Base-by-base conservation (phyloP, 2,329 filamentous ascomycete species). In the Myriangium duriaei region DNA sequence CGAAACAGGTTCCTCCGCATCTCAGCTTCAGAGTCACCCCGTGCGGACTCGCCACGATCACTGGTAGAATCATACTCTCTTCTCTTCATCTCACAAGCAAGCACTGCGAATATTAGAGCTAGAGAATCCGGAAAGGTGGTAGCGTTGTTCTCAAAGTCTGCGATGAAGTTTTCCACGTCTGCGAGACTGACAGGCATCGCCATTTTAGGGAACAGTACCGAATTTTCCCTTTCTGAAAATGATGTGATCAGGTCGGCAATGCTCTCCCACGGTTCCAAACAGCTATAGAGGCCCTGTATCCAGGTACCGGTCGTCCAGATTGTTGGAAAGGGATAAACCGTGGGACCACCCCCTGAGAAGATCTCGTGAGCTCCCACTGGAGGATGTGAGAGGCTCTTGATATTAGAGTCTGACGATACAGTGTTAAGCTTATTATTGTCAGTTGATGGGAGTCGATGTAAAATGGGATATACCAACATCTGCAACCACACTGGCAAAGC, bases 71-170 rank as follows among this genome's bases (percentile, higher is more conserved):
- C 63, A 47, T 58, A 65, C 3, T 63, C 54, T 5, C 60, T 61
- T 40, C 65, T 56, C 42, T 68, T 65, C 38, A 64, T 51, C 1
- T 65, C 66, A 10, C 64, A 53, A 2, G 66, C 66, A 11, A 67
- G 51, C 2, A 62, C 60, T 4, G 63, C 61, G 40, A 69, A 68
- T 10, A 69, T 51, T 11, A 69, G 48, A 5, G 63, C 65, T 11
- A 69, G 57, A 57, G 66, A 62, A 37, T 68, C 62, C 4, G 65
- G 65, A 42, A 58, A 59, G 32, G 56, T 51, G 18, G 60, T 50
- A 1, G 64, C 61, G 39, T 68, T 68, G 24, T 55, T 54, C 32
- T 57, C 51, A 4, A 53, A 47, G 29, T 66, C 57, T 2, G 54
- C 49, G 4, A 69, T 48, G 37, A 68, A 69, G 2, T 60, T 54